Percentiles rank a stretch among this genome's conserved stretches.
Evolutionary conservation across 2,329 filamentous ascomycete genomes (phyloP).

Genomic region (Aspergillus transmontanensis): DNA sequence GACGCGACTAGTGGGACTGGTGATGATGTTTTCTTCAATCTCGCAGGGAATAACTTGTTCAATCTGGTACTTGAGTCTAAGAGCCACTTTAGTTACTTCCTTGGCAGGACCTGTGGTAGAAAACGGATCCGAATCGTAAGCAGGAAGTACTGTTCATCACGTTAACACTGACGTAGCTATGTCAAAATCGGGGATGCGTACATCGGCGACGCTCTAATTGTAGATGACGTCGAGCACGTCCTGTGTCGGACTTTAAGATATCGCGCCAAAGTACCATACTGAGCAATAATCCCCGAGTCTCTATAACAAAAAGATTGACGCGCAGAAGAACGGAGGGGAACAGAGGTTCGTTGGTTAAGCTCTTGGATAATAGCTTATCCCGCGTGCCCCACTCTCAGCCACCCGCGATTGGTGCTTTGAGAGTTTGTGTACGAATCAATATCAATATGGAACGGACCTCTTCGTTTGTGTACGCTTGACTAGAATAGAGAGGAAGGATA

Average conservation of each 20-base stretch:
- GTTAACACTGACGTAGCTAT: conserved; percentile 15
- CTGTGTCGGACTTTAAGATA: conserved; percentile 33
- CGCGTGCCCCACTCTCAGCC: neutral
- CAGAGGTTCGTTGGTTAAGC: neutral
- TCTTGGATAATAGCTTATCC: neutral
- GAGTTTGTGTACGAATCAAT: neutral
- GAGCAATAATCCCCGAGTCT: neutral
- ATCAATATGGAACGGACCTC: too few species aligned
- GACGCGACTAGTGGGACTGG: conserved; percentile 77
- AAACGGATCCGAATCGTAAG: conserved; percentile 39
- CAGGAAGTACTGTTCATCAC: conserved; percentile 43
- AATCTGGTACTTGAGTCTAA: conserved; percentile 87
- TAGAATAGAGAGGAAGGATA: neutral
- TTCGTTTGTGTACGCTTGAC: neutral
- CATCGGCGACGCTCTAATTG: conserved; percentile 44
- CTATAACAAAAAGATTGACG: neutral
- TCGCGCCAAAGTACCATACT: conserved; percentile 44
- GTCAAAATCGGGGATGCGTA: conserved; percentile 34
- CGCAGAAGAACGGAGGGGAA: neutral
- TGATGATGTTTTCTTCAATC: conserved; percentile 74
- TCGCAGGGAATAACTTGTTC: conserved; percentile 90
- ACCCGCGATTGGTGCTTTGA: neutral
- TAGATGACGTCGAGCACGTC: conserved; percentile 33
- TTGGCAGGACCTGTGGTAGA: conserved; percentile 70
- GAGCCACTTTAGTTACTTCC: conserved; percentile 85